phyloP scores from a whole-genome alignment of 495 filamentous ascomycete genomes.

The Podospora conica region DNA sequence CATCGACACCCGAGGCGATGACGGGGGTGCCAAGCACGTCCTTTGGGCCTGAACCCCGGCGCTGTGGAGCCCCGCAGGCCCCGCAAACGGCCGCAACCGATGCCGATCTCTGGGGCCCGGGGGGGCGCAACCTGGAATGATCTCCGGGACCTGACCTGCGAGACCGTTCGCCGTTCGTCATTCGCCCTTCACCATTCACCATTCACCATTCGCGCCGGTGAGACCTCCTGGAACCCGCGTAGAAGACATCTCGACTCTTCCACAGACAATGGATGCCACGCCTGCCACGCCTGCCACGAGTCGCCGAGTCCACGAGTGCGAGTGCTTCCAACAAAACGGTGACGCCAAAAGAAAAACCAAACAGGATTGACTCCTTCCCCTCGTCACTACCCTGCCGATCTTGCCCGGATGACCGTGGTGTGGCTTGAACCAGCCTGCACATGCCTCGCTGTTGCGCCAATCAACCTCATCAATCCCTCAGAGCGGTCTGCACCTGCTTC shows the following conservation, averaged over 20 bases:
- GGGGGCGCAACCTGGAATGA: background rate
- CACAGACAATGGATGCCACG: background rate
- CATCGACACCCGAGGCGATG: background rate
- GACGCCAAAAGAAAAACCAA: background rate
- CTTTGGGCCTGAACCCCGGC: background rate
- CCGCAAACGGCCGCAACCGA: conserved; percentile 15
- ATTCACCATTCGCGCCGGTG: too few relatives aligned
- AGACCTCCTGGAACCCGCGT: background rate
- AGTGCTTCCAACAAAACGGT: too few relatives aligned
- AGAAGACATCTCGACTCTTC: background rate
- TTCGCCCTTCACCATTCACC: too few relatives aligned
- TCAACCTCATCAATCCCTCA: background rate
- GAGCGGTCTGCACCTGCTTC: background rate
- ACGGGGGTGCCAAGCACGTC: background rate
- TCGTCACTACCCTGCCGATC: background rate
- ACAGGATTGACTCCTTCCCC: background rate
- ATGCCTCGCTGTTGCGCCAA: conserved; percentile 1
- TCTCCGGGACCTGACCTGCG: background rate
- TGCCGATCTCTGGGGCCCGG: background rate
- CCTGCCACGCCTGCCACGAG: background rate
- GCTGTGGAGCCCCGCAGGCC: background rate
- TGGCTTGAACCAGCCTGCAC: background rate
- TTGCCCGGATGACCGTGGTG: background rate
- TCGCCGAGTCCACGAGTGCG: background rate
- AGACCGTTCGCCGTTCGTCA: background rate